Evolutionary conservation across 805 yeast genomes (phyloP).

Genomic region (Saccharomyces mikatae): DNA sequence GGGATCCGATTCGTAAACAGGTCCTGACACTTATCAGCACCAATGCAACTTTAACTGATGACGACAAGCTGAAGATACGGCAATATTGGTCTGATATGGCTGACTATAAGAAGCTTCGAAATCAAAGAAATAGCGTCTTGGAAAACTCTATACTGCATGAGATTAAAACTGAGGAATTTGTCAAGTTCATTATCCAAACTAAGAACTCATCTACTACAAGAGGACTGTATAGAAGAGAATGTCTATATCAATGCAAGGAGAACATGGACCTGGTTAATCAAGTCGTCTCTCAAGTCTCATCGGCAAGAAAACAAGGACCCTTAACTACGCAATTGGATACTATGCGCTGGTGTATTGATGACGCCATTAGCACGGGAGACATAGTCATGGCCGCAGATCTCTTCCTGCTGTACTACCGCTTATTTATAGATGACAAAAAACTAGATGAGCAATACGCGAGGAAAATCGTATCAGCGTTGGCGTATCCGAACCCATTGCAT

Average conservation of each 20-base stretch:
- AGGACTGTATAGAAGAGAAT: conserved; percentile 9
- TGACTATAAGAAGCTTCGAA: background rate
- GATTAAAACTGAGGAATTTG: background rate
- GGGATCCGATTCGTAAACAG: background rate
- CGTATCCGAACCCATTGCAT: conserved; percentile 17
- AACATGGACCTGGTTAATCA: background rate
- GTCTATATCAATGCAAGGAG: conserved; percentile 2
- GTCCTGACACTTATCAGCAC: background rate
- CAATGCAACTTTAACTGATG: background rate
- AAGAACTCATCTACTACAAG: conserved; percentile 2
- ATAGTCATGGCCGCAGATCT: conserved; percentile 17
- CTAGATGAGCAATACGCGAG: conserved; percentile 5
- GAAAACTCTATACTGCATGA: background rate
- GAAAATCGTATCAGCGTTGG: conserved; percentile 12
- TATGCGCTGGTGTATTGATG: conserved; percentile 13
- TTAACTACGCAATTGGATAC: conserved; percentile 1
- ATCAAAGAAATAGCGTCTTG: background rate
- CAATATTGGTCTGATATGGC: conserved; percentile 2
- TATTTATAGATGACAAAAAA: conserved; percentile 3
- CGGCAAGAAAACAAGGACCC: background rate
- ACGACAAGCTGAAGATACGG: conserved; percentile 1
- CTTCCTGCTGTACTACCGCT: conserved; percentile 13
- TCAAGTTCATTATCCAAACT: background rate
- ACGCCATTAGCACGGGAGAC: conserved; percentile 13
- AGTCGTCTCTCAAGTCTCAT: background rate